Evolutionary conservation across 1,139 yeast species (phyloP).

Genomic region (Geotrichum histeridarum): DNA sequence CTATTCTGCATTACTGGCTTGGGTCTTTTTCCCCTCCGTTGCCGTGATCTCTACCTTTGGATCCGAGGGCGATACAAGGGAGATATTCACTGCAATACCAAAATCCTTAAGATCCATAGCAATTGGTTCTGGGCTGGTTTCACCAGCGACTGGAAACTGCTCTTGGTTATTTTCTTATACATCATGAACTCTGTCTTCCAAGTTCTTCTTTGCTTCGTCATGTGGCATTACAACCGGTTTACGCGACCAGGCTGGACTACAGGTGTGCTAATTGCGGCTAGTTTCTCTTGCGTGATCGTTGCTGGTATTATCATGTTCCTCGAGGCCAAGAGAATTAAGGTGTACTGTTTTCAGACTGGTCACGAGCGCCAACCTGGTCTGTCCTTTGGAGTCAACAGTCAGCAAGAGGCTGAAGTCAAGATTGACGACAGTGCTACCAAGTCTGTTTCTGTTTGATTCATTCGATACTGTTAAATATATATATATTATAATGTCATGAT

Average conservation of each 20-base stretch:
- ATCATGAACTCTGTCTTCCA: conserved; percentile 25
- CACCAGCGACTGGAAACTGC: conserved; percentile 21
- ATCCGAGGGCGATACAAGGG: conserved; percentile 20
- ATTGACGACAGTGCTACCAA: not conserved
- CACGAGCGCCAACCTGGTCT: conserved; percentile 10
- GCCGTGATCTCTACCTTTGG: conserved; percentile 23
- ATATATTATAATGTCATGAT: too few relatives aligned
- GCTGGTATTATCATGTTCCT: conserved; percentile 19
- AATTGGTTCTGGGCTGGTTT: conserved; percentile 24
- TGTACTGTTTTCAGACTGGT: conserved; percentile 16
- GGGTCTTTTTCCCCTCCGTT: conserved; percentile 25
- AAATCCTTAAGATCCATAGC: conserved; percentile 18
- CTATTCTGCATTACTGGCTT: conserved; percentile 26
- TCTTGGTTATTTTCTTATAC: conserved; percentile 22
- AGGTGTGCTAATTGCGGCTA: conserved; percentile 23
- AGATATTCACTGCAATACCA: conserved; percentile 6
- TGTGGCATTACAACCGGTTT: conserved; percentile 27
- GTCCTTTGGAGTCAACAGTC: conserved; percentile 4
- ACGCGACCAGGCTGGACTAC: conserved; percentile 26
- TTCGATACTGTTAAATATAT: not conserved
- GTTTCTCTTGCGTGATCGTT: conserved; percentile 20
- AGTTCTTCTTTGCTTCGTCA: conserved; percentile 21
- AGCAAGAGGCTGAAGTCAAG: not conserved
- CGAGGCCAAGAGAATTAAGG: conserved; percentile 18
- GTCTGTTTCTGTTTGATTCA: not conserved